Percentiles rank a stretch among this genome's conserved stretches.
Conservation (phyloP, 148 eudicot species). For the Euryodendron excelsum region DNA sequence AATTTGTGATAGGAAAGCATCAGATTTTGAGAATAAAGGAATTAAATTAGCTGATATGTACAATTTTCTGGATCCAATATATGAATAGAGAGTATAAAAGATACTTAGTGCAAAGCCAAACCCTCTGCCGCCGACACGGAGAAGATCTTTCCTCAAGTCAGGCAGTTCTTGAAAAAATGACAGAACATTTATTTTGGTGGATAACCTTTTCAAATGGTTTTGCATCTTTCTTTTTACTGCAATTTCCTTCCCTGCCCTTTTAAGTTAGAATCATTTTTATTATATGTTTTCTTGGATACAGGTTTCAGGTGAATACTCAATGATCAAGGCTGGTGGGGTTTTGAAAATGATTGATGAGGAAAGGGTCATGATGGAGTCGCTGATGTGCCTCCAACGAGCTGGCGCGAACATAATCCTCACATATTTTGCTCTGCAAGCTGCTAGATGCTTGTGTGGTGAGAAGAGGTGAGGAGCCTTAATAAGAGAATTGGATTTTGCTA, state of each 20-base stretch:
- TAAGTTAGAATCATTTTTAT: too few relatives aligned
- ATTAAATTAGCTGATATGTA: background rate
- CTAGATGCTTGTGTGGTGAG: constrained; percentile 70
- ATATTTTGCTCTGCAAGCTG: constrained; percentile 93
- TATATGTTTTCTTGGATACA: constrained; percentile 13
- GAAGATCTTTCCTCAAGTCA: too few relatives aligned
- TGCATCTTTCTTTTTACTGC: background rate
- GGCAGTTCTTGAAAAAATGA: background rate
- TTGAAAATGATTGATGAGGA: constrained; percentile 97
- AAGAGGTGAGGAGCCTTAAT: constrained; percentile 52
- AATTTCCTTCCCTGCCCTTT: background rate
- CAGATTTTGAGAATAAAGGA: background rate
- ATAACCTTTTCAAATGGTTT: background rate
- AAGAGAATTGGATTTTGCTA: background rate
- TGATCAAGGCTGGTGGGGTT: constrained; percentile 94
- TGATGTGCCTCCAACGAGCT: constrained; percentile 88
- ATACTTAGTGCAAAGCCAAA: too few relatives aligned
- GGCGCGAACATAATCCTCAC: constrained; percentile 94
- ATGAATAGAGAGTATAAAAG: too few relatives aligned
- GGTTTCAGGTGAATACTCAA: constrained; percentile 98
- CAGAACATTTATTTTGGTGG: background rate
- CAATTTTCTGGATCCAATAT: too few relatives aligned
- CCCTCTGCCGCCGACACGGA: too few relatives aligned
- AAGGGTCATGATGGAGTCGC: constrained; percentile 92
- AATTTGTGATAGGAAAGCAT: background rate